Percentiles rank a stretch among this genome's conserved stretches.
Conservation (phyloP, 108 stramenopile species). For the Aurantiochytrium sp. region DNA sequence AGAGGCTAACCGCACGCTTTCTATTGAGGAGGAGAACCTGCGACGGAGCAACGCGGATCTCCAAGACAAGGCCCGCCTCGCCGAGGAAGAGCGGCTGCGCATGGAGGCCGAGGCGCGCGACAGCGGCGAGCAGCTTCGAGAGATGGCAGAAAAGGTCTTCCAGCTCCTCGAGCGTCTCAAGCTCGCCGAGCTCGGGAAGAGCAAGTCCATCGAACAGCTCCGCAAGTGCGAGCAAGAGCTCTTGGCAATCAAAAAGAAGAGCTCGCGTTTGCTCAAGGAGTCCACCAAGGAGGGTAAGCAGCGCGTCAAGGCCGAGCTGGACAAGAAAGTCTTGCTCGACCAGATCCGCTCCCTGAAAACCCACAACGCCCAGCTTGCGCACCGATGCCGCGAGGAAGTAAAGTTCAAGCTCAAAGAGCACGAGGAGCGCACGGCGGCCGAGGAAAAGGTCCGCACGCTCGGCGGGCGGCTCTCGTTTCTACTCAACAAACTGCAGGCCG, state of each 20-base stretch:
- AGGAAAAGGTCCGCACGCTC: slow-evolving; percentile 66
- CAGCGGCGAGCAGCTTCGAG: slow-evolving; percentile 69
- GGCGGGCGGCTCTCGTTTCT: slow-evolving; percentile 68
- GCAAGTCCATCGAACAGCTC: slow-evolving; percentile 71
- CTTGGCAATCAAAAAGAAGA: slow-evolving; percentile 66
- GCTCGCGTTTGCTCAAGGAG: slow-evolving; percentile 67
- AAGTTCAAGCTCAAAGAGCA: slow-evolving; percentile 60
- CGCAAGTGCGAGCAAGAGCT: slow-evolving; percentile 71
- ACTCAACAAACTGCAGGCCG: slow-evolving; percentile 71
- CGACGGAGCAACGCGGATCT: slow-evolving; percentile 58
- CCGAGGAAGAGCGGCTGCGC: slow-evolving; percentile 67
- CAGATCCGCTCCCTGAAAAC: slow-evolving; percentile 70
- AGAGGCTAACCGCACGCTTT: slow-evolving; percentile 62
- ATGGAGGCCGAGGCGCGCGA: slow-evolving; percentile 76
- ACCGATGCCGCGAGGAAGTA: slow-evolving; percentile 65
- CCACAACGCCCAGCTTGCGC: slow-evolving; percentile 66
- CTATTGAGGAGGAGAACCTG: slow-evolving; percentile 55
- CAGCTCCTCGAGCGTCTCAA: slow-evolving; percentile 75
- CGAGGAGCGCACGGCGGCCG: slow-evolving; percentile 61
- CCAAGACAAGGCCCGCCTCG: slow-evolving; percentile 46
- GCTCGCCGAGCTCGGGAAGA: slow-evolving; percentile 75
- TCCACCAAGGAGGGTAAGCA: slow-evolving; percentile 59
- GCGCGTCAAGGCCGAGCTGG: slow-evolving; percentile 66
- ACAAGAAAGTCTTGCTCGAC: slow-evolving; percentile 62
- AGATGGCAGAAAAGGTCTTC: slow-evolving; percentile 82